Base-by-base conservation (phyloP, 139 green algal species). In the Volvox africanus region DNA sequence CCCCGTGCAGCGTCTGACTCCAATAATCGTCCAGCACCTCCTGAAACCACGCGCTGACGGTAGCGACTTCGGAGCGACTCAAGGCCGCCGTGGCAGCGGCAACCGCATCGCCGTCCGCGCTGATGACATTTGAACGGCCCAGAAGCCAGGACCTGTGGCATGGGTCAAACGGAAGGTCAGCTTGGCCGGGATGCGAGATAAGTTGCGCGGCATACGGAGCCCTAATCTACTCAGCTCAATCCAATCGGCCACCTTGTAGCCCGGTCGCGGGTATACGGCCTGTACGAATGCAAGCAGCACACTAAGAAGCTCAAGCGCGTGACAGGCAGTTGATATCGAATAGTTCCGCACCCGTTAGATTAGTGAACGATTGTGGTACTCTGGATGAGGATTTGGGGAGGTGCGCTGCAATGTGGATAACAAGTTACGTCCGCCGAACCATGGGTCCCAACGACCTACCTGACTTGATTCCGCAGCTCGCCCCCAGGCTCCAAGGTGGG, bases 121-220 rank as follows among this genome's bases (percentile, higher is more conserved):
- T 24, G 36, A 22, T 24, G 50, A 24, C 17, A 44, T 68, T 30
- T 11, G 85, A 20, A 21, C 85, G 69, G 21, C 85, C 85, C n/a
- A 89, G 69, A 37, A 89, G 68, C 69, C 71, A 89, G 28, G 36
- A 50, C 85, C 83, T 88, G 83, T 32, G 78, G 78, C 21, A 24
- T 35, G 78, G 22, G 33, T 55, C 44, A 5, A 55, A 55, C 44
- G 5, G 44, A 55, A 55, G 9, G 44, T 9, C 44, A 55, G 44
- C 44, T 55, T 55, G 5, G 44, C 5, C 5, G 44, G 44, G 44
- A 14, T 55, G 44, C 5, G 44, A 5, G 44, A 9, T 9, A 55
- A 9, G 44, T 55, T 55, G 44, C 9, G 44, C 5, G 44, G 44
- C 44, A 55, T 9, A 55, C 9, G 9, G 44, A 55, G 44, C 44